Evolutionary conservation across 345 rosid genomes (phyloP).

Genomic region (Erucastrum elatum): DNA sequence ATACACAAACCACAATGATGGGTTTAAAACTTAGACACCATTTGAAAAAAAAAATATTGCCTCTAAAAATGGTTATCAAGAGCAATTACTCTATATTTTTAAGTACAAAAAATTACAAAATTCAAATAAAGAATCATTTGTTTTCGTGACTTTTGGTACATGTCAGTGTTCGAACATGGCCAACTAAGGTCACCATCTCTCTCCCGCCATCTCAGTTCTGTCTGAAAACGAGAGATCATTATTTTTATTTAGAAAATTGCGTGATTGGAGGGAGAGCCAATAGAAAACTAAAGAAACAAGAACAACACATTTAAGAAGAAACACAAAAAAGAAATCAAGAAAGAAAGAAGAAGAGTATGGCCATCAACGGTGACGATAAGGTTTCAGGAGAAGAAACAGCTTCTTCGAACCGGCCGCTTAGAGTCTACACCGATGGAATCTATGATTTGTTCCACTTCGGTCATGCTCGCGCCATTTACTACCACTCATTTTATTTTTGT

Average conservation of each 20-base stretch:
- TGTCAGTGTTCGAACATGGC: neutral
- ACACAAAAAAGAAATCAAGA: neutral
- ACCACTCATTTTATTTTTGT: neutral
- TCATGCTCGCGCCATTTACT: constrained; percentile 58
- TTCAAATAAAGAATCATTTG: too few species aligned
- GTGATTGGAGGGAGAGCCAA: constrained; percentile 40
- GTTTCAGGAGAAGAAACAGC: neutral
- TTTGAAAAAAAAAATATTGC: too few species aligned
- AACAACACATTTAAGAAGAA: neutral
- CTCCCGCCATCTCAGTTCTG: neutral
- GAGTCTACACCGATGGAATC: constrained; percentile 70
- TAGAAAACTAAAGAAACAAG: constrained; percentile 14
- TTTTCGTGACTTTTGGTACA: too few species aligned
- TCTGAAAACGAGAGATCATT: neutral
- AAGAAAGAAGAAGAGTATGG: constrained; percentile 14
- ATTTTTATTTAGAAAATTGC: constrained; percentile 20
- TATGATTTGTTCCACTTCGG: constrained; percentile 73
- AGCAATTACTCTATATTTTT: too few species aligned
- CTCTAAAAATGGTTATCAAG: too few species aligned
- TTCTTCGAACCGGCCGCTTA: constrained; percentile 39
- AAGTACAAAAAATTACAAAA: too few species aligned
- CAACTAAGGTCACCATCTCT: neutral
- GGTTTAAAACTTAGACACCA: too few species aligned
- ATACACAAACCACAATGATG: too few species aligned
- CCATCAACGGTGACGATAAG: constrained; percentile 18